A percentile compares a stretch with the other conserved stretches of the same genome.
These are phyloP conservation scores for Senecio squalidus DNA, from an alignment of 140 eudicot species.

Conservation along the genomic window DNA sequence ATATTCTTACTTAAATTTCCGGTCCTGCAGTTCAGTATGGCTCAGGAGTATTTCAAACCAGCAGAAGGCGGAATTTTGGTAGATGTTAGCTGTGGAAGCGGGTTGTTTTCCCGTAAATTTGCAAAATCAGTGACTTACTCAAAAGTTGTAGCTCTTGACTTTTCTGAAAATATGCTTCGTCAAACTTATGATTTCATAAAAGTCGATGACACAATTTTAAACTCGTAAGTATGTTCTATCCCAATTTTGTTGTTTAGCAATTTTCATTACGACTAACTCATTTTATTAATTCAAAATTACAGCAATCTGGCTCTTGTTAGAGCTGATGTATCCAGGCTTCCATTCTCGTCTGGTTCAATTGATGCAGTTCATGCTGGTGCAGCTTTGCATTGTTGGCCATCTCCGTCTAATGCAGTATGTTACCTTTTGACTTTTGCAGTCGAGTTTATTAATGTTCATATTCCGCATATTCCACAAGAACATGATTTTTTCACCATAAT, in stretches of 20 bases:
- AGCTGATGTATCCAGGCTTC: conserved; percentile 95
- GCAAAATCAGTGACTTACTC: conserved; percentile 75
- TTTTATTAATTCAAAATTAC: conserved; percentile 20
- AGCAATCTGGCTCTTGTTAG: conserved; percentile 96
- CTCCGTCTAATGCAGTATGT: conserved; percentile 95
- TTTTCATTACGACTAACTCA: not conserved
- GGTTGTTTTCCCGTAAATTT: conserved; percentile 84
- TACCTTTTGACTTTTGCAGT: conserved; percentile 5
- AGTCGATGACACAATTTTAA: conserved; percentile 43
- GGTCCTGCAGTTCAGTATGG: conserved; percentile 72
- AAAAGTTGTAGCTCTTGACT: conserved; percentile 81
- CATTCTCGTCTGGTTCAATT: conserved; percentile 79
- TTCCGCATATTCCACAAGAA: not conserved
- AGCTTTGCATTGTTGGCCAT: conserved; percentile 99
- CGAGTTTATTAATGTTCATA: not conserved
- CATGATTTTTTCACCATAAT: not conserved
- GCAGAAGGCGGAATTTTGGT: conserved; percentile 83
- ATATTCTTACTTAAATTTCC: conserved; percentile 5
- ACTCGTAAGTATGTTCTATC: conserved; percentile 45
- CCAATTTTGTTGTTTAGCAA: not conserved
- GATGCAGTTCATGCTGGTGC: conserved; percentile 99
- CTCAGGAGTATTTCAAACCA: conserved; percentile 84
- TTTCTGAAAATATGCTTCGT: conserved; percentile 94
- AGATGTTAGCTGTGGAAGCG: conserved; percentile 97
- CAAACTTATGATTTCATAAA: conserved; percentile 84